Evolutionary conservation across 1,284 basidiomycete species (phyloP).

Genomic region (Sanghuangporus baumii): DNA sequence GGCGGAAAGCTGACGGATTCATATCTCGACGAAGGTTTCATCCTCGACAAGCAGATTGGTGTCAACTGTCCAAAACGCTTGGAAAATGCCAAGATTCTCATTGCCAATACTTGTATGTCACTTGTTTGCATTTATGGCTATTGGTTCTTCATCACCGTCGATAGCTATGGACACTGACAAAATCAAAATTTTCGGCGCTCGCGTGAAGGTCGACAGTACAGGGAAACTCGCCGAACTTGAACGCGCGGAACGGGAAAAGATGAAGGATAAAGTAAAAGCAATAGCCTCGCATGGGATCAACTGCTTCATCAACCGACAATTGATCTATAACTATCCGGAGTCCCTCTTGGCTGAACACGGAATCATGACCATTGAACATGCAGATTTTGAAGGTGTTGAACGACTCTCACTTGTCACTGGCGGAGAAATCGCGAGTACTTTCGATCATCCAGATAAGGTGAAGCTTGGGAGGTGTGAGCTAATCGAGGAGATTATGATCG

Average conservation of each 20-base stretch:
- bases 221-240: constrained; percentile 97
- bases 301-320: constrained; percentile 96
- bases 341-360: constrained; percentile 90
- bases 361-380: constrained; percentile 96
- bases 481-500: constrained; percentile 99
- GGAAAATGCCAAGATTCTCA: constrained; percentile 94
- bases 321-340: constrained; percentile 99
- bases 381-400: constrained; percentile 99
- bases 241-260: constrained; percentile 76
- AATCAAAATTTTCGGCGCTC: constrained; percentile 98
- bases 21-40: constrained; percentile 98
- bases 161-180: constrained; percentile 99
- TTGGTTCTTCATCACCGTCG: constrained; percentile 5
- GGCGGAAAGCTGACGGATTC: constrained; percentile 98
- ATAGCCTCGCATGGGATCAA: constrained; percentile 97
- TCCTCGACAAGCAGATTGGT: constrained; percentile 95
- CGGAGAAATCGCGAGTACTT: constrained; percentile 96
- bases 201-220: constrained; percentile 93
- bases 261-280: constrained; percentile 90
- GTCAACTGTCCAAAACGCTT: constrained; percentile 93
- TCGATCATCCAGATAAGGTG: constrained; percentile 90
- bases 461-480: constrained; percentile 91
- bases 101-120: constrained; percentile 89
- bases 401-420: constrained; percentile 94
- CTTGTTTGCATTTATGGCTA: neutral